Evolutionary conservation across 1,139 yeast genomes (phyloP), one percentile per base, ranked within the genome.

Genomic region (Suhomyces ambrosiae): DNA sequence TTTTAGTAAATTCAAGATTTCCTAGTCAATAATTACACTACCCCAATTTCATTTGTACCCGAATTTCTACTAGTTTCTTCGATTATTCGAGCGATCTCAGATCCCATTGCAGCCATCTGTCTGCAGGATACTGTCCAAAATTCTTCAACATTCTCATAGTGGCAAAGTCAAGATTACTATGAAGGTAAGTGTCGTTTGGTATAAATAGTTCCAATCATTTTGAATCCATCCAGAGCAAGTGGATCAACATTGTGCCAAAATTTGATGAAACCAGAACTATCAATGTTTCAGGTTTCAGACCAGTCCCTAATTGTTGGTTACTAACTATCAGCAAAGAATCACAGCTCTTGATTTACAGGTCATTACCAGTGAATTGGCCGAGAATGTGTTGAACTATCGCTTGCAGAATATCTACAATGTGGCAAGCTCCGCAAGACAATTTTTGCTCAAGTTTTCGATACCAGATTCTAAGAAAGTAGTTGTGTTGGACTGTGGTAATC

Each of bases 321-420:
- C 56, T 52, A 52, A 55, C 56, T 10, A 18, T 22, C 12, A 90
- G 83, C 97, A 90, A 74, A 76, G 97, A 61, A 78, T 89, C 46
- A 82, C 92, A 10, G 84, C 94, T 3, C 69, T 90, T 44, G 97
- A 90, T 61, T 74, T 90, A 32, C 83, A 82, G 60, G 70, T 88
- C 41, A 65, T 89, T 30, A 72, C 83, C 2, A 64, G 74, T 23
- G 98, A 92, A 58, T 71, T 90, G 41, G 71, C 74, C 38, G 54
- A 57, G 12, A 66, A 73, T 35, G 51, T 88, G 30, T 70, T 76
- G 41, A 81, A 82, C 40, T 83, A 82, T 56, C 68, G 97, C 41
- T 68, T 92, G 40, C 90, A 84, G 48, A 92, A 92, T 60, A 83
- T 92, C 40, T 90, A 90, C 63, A 90, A 88, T 59, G 74, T 88